Evolutionary conservation across 306 rosid genomes (phyloP).

Genomic region (Pterocarpus santalinus): DNA sequence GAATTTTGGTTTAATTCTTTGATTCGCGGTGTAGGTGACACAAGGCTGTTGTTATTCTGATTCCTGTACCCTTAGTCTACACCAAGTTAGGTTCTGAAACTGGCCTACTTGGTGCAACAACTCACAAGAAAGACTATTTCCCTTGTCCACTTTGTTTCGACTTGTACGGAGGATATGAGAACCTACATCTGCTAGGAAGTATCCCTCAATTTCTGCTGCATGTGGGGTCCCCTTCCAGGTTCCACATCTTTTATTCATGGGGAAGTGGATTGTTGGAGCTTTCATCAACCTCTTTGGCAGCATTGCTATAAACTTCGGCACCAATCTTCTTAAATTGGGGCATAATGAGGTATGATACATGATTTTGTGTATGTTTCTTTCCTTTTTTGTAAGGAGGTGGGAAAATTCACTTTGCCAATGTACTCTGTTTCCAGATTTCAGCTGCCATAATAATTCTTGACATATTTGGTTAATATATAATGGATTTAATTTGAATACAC

Average conservation of each 20-base stretch:
- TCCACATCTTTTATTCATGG: slow-evolving; percentile 69
- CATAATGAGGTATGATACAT: slow-evolving; percentile 79
- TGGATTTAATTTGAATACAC: too few relatives aligned
- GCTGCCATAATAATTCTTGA: slow-evolving; percentile 7
- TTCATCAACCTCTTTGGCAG: slow-evolving; percentile 95
- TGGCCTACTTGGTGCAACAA: slow-evolving; percentile 33
- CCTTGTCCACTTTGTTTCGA: slow-evolving; percentile 6
- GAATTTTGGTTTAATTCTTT: neutral
- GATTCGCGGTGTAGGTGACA: slow-evolving; percentile 11
- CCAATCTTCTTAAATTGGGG: slow-evolving; percentile 95
- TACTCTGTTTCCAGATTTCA: neutral
- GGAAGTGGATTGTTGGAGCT: slow-evolving; percentile 99
- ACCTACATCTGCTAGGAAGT: slow-evolving; percentile 24
- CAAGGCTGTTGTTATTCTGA: slow-evolving; percentile 19
- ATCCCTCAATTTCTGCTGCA: slow-evolving; percentile 54
- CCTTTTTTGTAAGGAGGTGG: slow-evolving; percentile 18
- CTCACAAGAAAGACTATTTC: slow-evolving; percentile 30
- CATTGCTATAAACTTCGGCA: slow-evolving; percentile 96
- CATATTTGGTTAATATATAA: neutral
- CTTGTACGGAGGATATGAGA: slow-evolving; percentile 37
- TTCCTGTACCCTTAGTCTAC: neutral
- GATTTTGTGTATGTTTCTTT: neutral
- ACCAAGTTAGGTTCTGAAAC: slow-evolving; percentile 23
- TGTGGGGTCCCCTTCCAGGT: slow-evolving; percentile 56
- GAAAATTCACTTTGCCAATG: slow-evolving; percentile 9